A percentile compares a stretch with the other conserved stretches of the same genome.
Evolutionary conservation across 345 rosid genomes (phyloP).

Genomic region (Brassica nigra): DNA sequence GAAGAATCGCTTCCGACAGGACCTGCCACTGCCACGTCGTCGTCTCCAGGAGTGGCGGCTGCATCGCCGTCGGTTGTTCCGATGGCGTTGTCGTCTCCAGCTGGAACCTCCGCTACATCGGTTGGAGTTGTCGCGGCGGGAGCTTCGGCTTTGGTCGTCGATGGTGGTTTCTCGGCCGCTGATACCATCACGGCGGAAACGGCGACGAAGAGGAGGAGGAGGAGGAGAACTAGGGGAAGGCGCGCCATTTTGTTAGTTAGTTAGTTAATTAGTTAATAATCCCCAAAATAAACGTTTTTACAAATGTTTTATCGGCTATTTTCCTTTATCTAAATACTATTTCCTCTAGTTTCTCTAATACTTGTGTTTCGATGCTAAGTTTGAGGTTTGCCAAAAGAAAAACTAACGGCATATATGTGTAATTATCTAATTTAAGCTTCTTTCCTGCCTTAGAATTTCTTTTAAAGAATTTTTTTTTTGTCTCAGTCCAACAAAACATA

Average conservation of each 20-base stretch:
- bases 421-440: conserved; percentile 9
- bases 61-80: conserved; percentile 16
- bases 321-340: too few species aligned
- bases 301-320: background rate
- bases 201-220: conserved; percentile 41
- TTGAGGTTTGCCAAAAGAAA: conserved; percentile 26
- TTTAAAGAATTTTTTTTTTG: too few species aligned
- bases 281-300: background rate
- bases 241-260: conserved; percentile 42
- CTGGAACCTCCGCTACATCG: background rate
- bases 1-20: conserved; percentile 42
- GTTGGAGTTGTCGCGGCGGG: conserved; percentile 6
- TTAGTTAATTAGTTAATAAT: background rate
- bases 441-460: background rate
- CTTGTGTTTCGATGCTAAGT: background rate
- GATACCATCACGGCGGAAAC: conserved; percentile 34
- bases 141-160: conserved; percentile 7
- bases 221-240: conserved; percentile 36
- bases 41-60: conserved; percentile 28
- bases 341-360: too few species aligned
- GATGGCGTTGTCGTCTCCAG: conserved; percentile 18
- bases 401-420: conserved; percentile 5
- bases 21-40: conserved; percentile 44
- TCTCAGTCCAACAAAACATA: too few species aligned
- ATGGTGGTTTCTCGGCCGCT: conserved; percentile 32